Conservation (phyloP, 2,329 filamentous ascomycete genomes). For the Scedosporium apiospermum region DNA sequence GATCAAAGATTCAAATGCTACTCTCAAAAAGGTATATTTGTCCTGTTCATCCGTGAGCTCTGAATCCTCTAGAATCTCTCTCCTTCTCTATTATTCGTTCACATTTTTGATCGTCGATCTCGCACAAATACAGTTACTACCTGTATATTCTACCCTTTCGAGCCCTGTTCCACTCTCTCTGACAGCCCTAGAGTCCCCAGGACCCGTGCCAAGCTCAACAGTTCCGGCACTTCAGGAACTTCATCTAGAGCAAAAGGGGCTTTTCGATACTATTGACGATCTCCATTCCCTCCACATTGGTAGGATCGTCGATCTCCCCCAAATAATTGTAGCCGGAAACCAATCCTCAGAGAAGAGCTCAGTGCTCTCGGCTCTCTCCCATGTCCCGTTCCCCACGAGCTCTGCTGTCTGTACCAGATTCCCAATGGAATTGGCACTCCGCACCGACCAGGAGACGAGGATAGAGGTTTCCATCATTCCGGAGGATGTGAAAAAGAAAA, state of each 20-base stretch:
- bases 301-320: slow-evolving; percentile 28
- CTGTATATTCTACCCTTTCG: too few species aligned
- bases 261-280: slow-evolving; percentile 29
- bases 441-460: slow-evolving; percentile 24
- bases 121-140: too few species aligned
- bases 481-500: slow-evolving; percentile 13
- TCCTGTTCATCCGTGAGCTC: too few species aligned
- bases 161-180: too few species aligned
- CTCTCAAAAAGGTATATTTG: too few species aligned
- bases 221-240: not conserved
- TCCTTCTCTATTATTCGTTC: too few species aligned
- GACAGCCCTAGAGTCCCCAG: too few species aligned
- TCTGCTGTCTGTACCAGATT: slow-evolving; percentile 53
- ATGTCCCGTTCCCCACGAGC: slow-evolving; percentile 49
- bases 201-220: not conserved
- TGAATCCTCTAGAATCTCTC: too few species aligned
- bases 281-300: slow-evolving; percentile 26
- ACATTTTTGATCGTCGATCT: too few species aligned
- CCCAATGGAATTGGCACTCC: slow-evolving; percentile 51
- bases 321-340: slow-evolving; percentile 50
- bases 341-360: slow-evolving; percentile 57
- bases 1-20: too few species aligned
- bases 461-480: slow-evolving; percentile 25
- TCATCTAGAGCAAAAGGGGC: slow-evolving; percentile 21
- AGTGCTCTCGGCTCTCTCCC: slow-evolving; percentile 54